Evolutionary conservation across 768 basidiomycete genomes (phyloP), one percentile per base, ranked within the genome.

Genomic region (Psilocybe cyanescens): DNA sequence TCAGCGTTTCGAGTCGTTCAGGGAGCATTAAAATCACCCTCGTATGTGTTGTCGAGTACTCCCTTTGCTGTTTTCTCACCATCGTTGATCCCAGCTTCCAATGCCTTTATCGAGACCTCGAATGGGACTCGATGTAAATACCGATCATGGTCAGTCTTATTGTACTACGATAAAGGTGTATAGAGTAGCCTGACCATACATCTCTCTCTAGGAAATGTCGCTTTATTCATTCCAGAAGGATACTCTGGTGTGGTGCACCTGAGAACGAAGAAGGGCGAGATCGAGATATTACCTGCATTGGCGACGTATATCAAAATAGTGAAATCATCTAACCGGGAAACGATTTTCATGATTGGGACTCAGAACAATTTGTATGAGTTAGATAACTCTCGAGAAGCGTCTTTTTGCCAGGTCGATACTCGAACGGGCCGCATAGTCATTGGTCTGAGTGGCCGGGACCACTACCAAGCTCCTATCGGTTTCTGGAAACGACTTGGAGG

Each of bases 361-460:
- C 70, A 72, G 45, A 61, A 60, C n/a, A 61, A 62, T 33, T 44
- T 52, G 49, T 39, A 62, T 52, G 58, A 62, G 48, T 51, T 49
- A 56, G 67, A 60, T 58, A 54, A 62, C 51, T 60, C 65, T 29
- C 66, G 59, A 1, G 73, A 71, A 47, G 65, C 74, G 35, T 76
- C 82, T 55, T 79, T 77, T 52, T 81, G 81, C 65, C 73, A 78
- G 50, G 62, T 82, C 29, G 68, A 55, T 29, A 71, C 79, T 16
- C 71, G 72, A 17, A 69, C 62, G 44, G 82, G 82, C 11, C 75
- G 72, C 50, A 62, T 84, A 35, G 65, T 78, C n/a, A 69, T 85
- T 7, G 82, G 83, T 29, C 60, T 84, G 52, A 75, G 74, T 53
- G 80, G 78, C 11, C 67, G 69, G 57, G 83, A 85, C 63, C 74